Evolutionary conservation across 805 yeast species (phyloP).

Genomic region (Candida andamanensis): DNA sequence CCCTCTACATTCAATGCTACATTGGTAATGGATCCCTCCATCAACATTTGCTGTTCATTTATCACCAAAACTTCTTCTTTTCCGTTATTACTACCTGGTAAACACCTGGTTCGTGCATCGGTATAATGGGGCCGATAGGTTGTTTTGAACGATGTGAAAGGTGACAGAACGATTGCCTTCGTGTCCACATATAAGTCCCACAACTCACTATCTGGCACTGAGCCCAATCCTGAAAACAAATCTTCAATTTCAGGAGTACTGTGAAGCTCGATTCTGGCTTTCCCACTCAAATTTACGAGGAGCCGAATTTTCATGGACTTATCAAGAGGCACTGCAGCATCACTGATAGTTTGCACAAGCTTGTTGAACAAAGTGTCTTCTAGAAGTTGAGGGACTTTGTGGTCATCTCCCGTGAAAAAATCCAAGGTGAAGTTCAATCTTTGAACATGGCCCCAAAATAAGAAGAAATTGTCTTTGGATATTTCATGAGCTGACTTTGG

Average conservation of each 20-base stretch:
- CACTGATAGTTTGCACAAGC: slow-evolving; percentile 22
- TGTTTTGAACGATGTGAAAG: slow-evolving; percentile 82
- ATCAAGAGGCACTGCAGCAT: slow-evolving; percentile 16
- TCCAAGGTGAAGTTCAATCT: slow-evolving; percentile 51
- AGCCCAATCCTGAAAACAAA: slow-evolving; percentile 25
- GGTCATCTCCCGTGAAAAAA: slow-evolving; percentile 45
- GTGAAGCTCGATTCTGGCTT: slow-evolving; percentile 27
- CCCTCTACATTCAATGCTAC: slow-evolving; percentile 53
- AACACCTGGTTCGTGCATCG: slow-evolving; percentile 50
- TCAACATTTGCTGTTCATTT: slow-evolving; percentile 52
- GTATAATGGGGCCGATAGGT: slow-evolving; percentile 63
- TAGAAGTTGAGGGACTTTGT: slow-evolving; percentile 28
- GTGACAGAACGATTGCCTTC: slow-evolving; percentile 50
- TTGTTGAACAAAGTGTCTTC: slow-evolving; percentile 27
- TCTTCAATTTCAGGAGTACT: slow-evolving; percentile 20
- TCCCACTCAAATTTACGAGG: slow-evolving; percentile 24
- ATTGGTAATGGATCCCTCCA: slow-evolving; percentile 82
- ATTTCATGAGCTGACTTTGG: slow-evolving; percentile 24
- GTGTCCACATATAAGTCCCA: slow-evolving; percentile 66
- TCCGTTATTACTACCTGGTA: slow-evolving; percentile 34
- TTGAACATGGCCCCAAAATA: slow-evolving; percentile 58
- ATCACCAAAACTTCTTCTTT: slow-evolving; percentile 65
- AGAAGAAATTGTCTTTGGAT: slow-evolving; percentile 43
- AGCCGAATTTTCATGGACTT: slow-evolving; percentile 30
- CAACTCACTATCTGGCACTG: slow-evolving; percentile 7